Conservation (phyloP, 306 rosid species). For the apple (Malus domestica) region ASM211411v1 NC_041803.1:32624001-32624500, state of each 20-base stretch:
- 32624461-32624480: background rate
- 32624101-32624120: constrained; percentile 49
- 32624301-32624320: background rate
- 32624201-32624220: constrained; percentile 62
- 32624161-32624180: constrained; percentile 56
- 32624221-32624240: constrained; percentile 58
- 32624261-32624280: background rate
- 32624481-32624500: background rate
- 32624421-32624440: background rate
- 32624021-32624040: background rate
- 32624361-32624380: background rate
- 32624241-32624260: constrained; percentile 81
- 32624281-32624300: background rate
- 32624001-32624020: background rate
- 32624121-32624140: constrained; percentile 54
- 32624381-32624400: background rate
- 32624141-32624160: constrained; percentile 46
- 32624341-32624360: no score
- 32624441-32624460: background rate
- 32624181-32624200: constrained; percentile 57
- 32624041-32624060: constrained; percentile 5
- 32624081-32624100: constrained; percentile 46
- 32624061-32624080: constrained; percentile 59
- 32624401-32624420: background rate
- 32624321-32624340: background rate